These are phyloP conservation scores for Paxillus rubicundulus DNA, from an alignment of 768 basidiomycete species.

Conservation along the genomic window DNA sequence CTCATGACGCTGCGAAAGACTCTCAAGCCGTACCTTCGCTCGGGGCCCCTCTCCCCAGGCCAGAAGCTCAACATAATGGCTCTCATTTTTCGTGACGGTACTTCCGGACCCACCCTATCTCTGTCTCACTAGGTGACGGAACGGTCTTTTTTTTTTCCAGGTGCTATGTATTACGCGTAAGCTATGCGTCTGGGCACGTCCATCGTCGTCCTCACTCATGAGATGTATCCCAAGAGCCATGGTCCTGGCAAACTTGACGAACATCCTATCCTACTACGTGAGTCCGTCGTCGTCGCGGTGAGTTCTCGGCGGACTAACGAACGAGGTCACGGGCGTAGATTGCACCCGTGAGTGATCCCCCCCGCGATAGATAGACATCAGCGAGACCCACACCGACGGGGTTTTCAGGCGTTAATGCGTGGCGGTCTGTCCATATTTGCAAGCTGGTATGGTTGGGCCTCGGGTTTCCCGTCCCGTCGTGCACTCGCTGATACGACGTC, in stretches of 20 bases:
- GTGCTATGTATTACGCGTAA: constrained; percentile 56
- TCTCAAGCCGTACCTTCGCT: constrained; percentile 33
- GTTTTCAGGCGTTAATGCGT: constrained; percentile 39
- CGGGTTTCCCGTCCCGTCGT: no score
- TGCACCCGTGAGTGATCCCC: constrained; percentile 1
- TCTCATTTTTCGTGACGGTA: constrained; percentile 50
- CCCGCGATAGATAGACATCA: no score
- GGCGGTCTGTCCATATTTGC: constrained; percentile 51
- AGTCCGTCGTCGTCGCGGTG: no score
- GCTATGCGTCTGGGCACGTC: constrained; percentile 11
- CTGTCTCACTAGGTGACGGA: not conserved
- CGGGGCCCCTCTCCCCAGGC: constrained; percentile 16
- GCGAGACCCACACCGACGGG: not conserved
- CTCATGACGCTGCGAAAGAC: constrained; percentile 47
- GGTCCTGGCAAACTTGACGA: constrained; percentile 40
- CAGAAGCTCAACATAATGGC: constrained; percentile 37
- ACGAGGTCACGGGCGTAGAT: not conserved
- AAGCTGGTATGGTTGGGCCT: no score
- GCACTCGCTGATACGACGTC: not conserved
- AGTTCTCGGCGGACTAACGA: no score
- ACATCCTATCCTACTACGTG: no score
- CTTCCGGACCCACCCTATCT: constrained; percentile 12
- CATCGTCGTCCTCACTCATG: not conserved
- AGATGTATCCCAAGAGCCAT: constrained; percentile 39
- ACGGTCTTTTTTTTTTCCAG: constrained; percentile 23